Conservation (phyloP, 2,329 filamentous ascomycete genomes). For the Nemania diffusa region DNA sequence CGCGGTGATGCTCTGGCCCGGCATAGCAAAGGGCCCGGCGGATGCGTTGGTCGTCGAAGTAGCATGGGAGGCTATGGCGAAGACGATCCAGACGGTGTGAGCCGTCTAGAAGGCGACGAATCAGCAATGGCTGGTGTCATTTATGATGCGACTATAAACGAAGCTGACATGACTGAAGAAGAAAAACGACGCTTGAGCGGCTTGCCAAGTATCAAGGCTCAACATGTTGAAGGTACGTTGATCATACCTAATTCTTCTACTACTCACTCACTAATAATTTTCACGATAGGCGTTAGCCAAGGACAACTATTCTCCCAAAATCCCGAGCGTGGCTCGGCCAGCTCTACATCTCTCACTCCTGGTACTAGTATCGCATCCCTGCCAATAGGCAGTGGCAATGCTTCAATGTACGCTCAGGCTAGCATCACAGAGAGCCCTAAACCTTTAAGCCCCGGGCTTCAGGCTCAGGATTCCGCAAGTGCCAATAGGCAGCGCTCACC, state of each 20-base stretch:
- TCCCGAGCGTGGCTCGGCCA: slow-evolving; percentile 65
- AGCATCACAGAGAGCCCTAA: slow-evolving; percentile 89
- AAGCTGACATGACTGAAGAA: slow-evolving; percentile 69
- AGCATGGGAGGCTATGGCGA: slow-evolving; percentile 87
- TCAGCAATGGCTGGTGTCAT: slow-evolving; percentile 66
- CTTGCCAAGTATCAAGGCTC: slow-evolving; percentile 78
- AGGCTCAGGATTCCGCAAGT: slow-evolving; percentile 61
- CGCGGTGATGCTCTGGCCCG: slow-evolving; percentile 93
- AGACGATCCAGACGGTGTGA: slow-evolving; percentile 72
- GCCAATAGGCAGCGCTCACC: slow-evolving; percentile 70
- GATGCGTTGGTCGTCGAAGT: slow-evolving; percentile 89
- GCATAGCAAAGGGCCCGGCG: slow-evolving; percentile 94
- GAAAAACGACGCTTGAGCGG: slow-evolving; percentile 73
- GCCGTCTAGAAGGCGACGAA: slow-evolving; percentile 61
- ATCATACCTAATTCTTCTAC: slow-evolving; percentile 61
- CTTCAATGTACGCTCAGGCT: slow-evolving; percentile 73
- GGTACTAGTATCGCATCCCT: slow-evolving; percentile 62
- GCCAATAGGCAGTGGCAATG: slow-evolving; percentile 57
- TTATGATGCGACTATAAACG: slow-evolving; percentile 65
- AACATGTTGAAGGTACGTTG: slow-evolving; percentile 69
- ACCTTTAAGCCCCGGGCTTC: slow-evolving; percentile 74
- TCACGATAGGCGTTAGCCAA: slow-evolving; percentile 64
- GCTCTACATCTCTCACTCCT: slow-evolving; percentile 65
- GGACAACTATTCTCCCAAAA: slow-evolving; percentile 72
- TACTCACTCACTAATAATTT: slow-evolving; percentile 81